Conservation (phyloP, 345 rosid species). For the Anastatica hierochuntica region DNA sequence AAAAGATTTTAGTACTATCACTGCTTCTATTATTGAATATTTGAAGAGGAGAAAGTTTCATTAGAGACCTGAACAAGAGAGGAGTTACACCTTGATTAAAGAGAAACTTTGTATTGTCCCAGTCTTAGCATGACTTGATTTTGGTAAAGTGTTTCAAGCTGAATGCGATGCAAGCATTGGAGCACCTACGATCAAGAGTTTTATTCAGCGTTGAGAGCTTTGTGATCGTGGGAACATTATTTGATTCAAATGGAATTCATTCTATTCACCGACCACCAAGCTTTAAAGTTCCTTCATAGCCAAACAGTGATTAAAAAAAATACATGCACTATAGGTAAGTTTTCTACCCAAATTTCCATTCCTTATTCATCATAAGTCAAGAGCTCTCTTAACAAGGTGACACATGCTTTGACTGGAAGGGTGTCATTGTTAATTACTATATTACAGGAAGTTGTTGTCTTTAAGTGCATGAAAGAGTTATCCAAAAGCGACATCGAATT, state of each 20-base stretch:
- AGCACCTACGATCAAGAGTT: neutral
- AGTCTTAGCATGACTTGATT: neutral
- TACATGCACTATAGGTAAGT: slow-evolving; percentile 4
- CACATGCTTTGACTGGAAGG: neutral
- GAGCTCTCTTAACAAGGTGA: neutral
- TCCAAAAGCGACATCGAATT: neutral
- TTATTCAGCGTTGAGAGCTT: neutral
- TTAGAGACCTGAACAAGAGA: neutral
- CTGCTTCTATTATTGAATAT: neutral
- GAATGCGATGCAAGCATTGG: neutral
- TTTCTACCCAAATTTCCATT: neutral
- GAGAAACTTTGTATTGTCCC: neutral
- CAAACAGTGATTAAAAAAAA: neutral
- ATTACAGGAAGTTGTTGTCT: neutral
- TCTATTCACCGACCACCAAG: neutral
- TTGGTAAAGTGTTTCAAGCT: slow-evolving; percentile 1
- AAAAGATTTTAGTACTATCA: neutral
- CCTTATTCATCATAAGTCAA: neutral
- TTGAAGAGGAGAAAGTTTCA: slow-evolving; percentile 1
- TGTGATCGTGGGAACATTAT: neutral
- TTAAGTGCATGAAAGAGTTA: neutral
- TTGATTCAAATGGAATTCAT: neutral
- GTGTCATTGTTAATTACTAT: neutral
- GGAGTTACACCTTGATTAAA: neutral
- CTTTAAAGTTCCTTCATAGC: neutral